Conservation (phyloP, 2,329 filamentous ascomycete genomes). For the Aspergillus eucalypticola region DNA sequence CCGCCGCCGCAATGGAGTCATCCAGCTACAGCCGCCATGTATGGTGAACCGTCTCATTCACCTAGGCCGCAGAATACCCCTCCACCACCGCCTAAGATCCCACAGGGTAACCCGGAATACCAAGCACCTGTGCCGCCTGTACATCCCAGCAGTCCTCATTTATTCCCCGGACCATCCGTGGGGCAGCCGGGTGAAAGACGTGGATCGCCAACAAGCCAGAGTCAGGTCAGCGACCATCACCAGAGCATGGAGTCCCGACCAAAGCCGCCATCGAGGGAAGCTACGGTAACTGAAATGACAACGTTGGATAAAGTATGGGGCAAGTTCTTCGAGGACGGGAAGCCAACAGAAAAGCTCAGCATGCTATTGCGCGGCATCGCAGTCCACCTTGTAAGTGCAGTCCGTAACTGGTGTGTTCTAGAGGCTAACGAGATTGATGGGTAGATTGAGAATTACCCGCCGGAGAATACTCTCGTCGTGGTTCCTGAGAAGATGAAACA, state of each 20-base stretch:
- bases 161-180: conserved; percentile 24
- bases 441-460: conserved; percentile 70
- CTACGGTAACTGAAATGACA: conserved; percentile 52
- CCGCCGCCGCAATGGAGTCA: conserved; percentile 27
- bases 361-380: conserved; percentile 74
- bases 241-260: conserved; percentile 37
- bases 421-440: conserved; percentile 15
- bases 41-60: conserved; percentile 22
- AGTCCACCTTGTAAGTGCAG: conserved; percentile 64
- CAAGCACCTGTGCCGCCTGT: conserved; percentile 24
- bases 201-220: conserved; percentile 40
- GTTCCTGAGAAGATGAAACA: conserved; percentile 72
- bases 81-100: conserved; percentile 17
- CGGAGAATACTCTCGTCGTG: conserved; percentile 68
- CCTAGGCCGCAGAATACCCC: conserved; percentile 24
- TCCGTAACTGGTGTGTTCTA: neutral
- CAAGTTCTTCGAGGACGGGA: conserved; percentile 67
- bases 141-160: conserved; percentile 24
- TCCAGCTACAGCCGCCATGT: conserved; percentile 16
- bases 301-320: conserved; percentile 75
- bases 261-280: conserved; percentile 39
- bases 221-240: conserved; percentile 36
- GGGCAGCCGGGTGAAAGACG: conserved; percentile 28
- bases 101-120: conserved; percentile 15
- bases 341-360: conserved; percentile 66